Base-by-base conservation (phyloP, 2,329 filamentous ascomycete species). In the Phialophora chinensis region DNA sequence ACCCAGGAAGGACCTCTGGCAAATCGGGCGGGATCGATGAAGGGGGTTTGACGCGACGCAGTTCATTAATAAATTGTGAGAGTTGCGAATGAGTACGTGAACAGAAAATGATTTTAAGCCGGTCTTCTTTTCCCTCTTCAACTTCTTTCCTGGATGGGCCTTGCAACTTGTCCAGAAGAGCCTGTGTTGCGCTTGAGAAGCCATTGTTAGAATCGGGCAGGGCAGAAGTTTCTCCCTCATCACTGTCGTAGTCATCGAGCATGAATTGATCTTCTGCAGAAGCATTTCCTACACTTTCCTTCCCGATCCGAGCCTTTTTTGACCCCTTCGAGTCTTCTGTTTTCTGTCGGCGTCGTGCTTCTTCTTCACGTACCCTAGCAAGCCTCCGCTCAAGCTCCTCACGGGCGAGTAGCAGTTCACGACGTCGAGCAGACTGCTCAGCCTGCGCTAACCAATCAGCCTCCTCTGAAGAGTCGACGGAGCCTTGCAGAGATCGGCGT, bases 21-120 rank as follows among this genome's bases (percentile, higher is more conserved):
- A 74, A 63, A 2, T 89, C 91, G 0, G 91, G 83, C 3, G 92
- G 91, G 67, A 97, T 87, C 2, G 90, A 91, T 0, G 91, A 84
- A 4, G 93, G 91, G 66, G 96, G 88, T 0, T 81, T 80, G n/a
- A 96, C 91, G 31, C 92, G 88, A 1, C 89, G 87, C 58, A 97
- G 80, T 77, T 97, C 93, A 50, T 88, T 86, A 20, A 94, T 89
- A 77, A 97, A 96, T 75, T 97, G 93, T 0, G 90, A 90, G 14
- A 97, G 80, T 74, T 97, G 93, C 2, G 93, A 97, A 77, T 97
- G 93, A 0, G 93, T 97, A 75, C 93, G 87, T 7, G 93, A 97
- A 63, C 93, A 95, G 79, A 94, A 97, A 77, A 91, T 96, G 60
- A 97, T 91, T 83, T 94, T 96, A 59, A 90, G 82, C 70, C 90